Percentiles rank a stretch among this genome's conserved stretches.
phyloP scores from a whole-genome alignment of 306 rosid species.

The Vachellia collinsii region DNA sequence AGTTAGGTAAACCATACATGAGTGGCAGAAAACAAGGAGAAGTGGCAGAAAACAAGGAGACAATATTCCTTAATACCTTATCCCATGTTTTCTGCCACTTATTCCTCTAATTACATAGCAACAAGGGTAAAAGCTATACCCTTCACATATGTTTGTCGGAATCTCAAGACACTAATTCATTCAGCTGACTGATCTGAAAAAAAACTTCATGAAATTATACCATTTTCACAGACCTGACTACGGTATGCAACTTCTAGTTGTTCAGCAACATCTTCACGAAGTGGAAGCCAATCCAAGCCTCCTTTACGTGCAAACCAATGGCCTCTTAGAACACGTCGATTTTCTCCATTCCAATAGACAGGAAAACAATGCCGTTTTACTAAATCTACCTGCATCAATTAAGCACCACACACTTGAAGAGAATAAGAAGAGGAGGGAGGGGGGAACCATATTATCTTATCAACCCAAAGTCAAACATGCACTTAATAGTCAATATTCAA shows the following conservation, averaged over 20 bases:
- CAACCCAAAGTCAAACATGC: neutral
- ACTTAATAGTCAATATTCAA: neutral
- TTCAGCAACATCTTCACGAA: constrained; percentile 94
- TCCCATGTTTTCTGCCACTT: too few relatives aligned
- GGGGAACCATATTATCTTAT: constrained; percentile 8
- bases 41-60: too few relatives aligned
- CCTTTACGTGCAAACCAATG: constrained; percentile 99
- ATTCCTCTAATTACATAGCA: too few relatives aligned
- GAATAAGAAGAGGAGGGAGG: neutral
- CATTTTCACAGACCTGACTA: constrained; percentile 57
- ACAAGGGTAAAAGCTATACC: neutral
- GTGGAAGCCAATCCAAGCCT: constrained; percentile 94
- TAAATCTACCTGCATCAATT: constrained; percentile 78
- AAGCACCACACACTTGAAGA: constrained; percentile 33
- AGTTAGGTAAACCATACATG: too few relatives aligned
- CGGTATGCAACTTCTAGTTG: constrained; percentile 88
- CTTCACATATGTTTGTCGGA: constrained; percentile 8
- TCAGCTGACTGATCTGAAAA: constrained; percentile 20
- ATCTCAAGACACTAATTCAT: constrained; percentile 16
- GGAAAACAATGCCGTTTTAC: constrained; percentile 81
- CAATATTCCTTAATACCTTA: too few relatives aligned
- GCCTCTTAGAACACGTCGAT: constrained; percentile 93
- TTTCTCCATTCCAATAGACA: constrained; percentile 98
- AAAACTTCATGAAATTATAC: constrained; percentile 20
- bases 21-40: too few relatives aligned